Evolutionary conservation across 768 basidiomycete genomes (phyloP), one percentile per base, ranked within the genome.

Genomic region (Tulasnella sp.): DNA sequence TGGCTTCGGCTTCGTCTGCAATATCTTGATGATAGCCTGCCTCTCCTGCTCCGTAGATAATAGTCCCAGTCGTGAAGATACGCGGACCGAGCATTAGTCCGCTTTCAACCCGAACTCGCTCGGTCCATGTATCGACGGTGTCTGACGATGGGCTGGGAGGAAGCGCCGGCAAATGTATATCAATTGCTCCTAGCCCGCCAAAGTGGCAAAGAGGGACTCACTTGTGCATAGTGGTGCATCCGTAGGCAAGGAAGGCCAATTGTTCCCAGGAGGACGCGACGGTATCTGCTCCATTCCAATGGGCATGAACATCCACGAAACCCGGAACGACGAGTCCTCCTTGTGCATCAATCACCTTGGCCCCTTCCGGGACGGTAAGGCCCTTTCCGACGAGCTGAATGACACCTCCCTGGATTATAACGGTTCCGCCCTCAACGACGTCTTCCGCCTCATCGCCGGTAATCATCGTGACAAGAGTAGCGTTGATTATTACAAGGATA

Each of bases 211-310:
- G n/a, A n/a, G 36, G 36, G 15, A 82, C 86, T 76, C 78, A 92
- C 91, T 92, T 93, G 84, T 92, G 91, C 76, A 92, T 79, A 1
- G 91, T 92, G 0, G 91, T 92, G 4, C 92, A 87, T 29, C 91
- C 91, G 79, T 91, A 92, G 0, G 91, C 89, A 38, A 93, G 85
- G 87, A 92, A 91, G 0, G 90, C 88, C 80, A 90, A 86, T 84
- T 91, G 85, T 79, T 92, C 91, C 91, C 91, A 93, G 12, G 90
- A 91, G 64, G 85, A 85, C 8, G 90, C 86, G 0, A 84, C 83
- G 38, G 84, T 85, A 0, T 42, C 78, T 76, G 88, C 87, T 0
- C 90, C 90, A 22, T 83, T 80, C 91, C 91, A 92, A 76, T 93
- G 91, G 2, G 91, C 91, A 79, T 93, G 91, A 9, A 90, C 89